phyloP scores from a whole-genome alignment of 805 yeast genomes.

The Kuraishia borneana region DNA sequence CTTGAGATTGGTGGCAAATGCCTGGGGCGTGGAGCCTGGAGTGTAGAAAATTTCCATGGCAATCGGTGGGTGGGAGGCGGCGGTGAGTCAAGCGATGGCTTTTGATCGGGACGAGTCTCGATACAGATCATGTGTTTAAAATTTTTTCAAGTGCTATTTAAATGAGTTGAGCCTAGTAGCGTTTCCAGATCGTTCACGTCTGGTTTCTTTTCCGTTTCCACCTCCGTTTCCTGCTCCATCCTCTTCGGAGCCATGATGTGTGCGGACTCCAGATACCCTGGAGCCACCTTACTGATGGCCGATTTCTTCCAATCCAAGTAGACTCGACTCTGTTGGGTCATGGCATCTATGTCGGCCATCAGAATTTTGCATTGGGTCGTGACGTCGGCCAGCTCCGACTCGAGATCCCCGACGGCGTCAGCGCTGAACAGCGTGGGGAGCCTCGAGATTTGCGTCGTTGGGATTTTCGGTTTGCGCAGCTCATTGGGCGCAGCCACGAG shows the following conservation, averaged over 20 bases:
- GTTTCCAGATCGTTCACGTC: conserved; percentile 1
- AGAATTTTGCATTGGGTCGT: conserved; percentile 2
- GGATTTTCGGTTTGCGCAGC: conserved; percentile 11
- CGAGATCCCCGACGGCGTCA: conserved; percentile 4
- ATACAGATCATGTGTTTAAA: background rate
- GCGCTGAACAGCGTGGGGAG: conserved; percentile 5
- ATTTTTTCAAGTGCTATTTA: background rate
- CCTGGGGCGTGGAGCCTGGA: conserved; percentile 14
- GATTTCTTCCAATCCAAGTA: conserved; percentile 11
- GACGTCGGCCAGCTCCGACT: conserved; percentile 4
- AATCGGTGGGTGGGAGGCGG: background rate
- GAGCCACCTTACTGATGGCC: conserved; percentile 9
- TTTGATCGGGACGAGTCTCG: background rate
- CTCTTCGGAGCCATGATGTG: conserved; percentile 15
- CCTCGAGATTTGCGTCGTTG: conserved; percentile 11
- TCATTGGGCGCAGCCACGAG: conserved; percentile 14
- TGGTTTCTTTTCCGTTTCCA: background rate
- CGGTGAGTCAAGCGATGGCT: background rate
- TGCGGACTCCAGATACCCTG: conserved; percentile 17
- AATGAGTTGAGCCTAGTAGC: background rate
- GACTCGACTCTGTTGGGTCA: background rate
- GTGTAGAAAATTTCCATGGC: conserved; percentile 19
- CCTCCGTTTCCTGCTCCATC: background rate
- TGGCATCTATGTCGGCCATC: conserved; percentile 2
- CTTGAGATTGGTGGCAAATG: conserved; percentile 30